Evolutionary conservation across 2,329 filamentous ascomycete species (phyloP), one percentile per base, ranked within the genome.

Genomic region (Teratosphaeria viscida): DNA sequence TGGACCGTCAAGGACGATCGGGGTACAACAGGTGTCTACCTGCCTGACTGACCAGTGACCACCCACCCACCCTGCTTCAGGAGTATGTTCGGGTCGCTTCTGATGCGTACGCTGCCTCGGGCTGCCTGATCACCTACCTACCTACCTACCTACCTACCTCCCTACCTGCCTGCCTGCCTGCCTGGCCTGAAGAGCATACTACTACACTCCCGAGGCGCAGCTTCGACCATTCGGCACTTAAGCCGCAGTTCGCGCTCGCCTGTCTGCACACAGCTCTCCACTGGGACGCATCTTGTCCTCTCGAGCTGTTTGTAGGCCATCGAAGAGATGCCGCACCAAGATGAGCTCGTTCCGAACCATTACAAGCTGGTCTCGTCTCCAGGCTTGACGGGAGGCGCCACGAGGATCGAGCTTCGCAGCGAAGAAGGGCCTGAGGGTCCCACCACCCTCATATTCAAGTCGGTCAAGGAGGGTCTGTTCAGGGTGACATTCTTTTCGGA

Each of bases 401-500:
- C 43, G n/a, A 23, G 19, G 19, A 49, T 49, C 43, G 43, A 49
- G n/a, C 43, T 49, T 49, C 43, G 43, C 43, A 49, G 43, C 19
- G 43, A 49, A 5, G n/a, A 49, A 49, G 43, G 43, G n/a, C 43
- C 26, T 11, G 23, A 32, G 12, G 53, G 27, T 3, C 53, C 53
- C 4, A 26, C n/a, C 14, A 54, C 53, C 5, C 63, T 89, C 68
- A 77, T 77, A 0, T 87, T 89, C 62, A 82, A 88, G 68, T 78
- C 81, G 0, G 66, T 89, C 34, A 78, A 81, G 16, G 76, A 79
- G 23, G 85, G 85, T 56, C 74, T 89, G 16, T 90, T 89, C 72
- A 78, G 86, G 52, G 87, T 86, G 1, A 85, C 84, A 0, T 89
- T 89, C 68, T 79, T 81, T 1, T 85, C 86, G 0, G 67, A 77